Percentiles rank a stretch among this genome's conserved stretches.
Conservation (phyloP, 805 yeast genomes). For the Grigorovia yakushimaensis region DNA sequence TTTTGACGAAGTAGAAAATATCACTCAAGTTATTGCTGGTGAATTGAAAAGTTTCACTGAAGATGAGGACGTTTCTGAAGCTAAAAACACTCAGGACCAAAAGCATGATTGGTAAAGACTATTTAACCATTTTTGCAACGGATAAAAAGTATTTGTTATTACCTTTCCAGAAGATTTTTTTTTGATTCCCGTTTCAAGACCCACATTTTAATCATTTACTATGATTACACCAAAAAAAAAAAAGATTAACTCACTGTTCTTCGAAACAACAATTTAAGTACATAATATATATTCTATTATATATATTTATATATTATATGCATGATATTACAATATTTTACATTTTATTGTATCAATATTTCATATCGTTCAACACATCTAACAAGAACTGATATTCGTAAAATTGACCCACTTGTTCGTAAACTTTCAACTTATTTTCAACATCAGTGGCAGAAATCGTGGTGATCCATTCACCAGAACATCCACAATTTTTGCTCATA, state of each 20-base stretch:
- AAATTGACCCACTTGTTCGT: conserved; percentile 46
- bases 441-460: conserved; percentile 40
- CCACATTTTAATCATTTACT: too few species aligned
- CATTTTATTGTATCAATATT: not conserved
- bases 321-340: not conserved
- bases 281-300: not conserved
- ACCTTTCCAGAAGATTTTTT: too few species aligned
- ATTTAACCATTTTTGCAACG: not conserved
- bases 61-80: conserved; percentile 13
- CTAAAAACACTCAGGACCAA: conserved; percentile 14
- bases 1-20: conserved; percentile 30
- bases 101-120: conserved; percentile 19
- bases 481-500: conserved; percentile 65
- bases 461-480: conserved; percentile 81
- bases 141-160: too few species aligned
- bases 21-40: conserved; percentile 23
- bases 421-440: conserved; percentile 37
- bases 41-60: conserved; percentile 26
- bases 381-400: conserved; percentile 51
- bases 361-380: conserved; percentile 3
- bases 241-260: too few species aligned
- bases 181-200: too few species aligned
- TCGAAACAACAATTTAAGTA: not conserved
- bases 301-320: conserved; percentile 1
- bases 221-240: too few species aligned